A percentile compares a stretch with the other conserved stretches of the same genome.
Evolutionary conservation across 1,284 basidiomycete genomes (phyloP).

Genomic region (Tremellales sp.): DNA sequence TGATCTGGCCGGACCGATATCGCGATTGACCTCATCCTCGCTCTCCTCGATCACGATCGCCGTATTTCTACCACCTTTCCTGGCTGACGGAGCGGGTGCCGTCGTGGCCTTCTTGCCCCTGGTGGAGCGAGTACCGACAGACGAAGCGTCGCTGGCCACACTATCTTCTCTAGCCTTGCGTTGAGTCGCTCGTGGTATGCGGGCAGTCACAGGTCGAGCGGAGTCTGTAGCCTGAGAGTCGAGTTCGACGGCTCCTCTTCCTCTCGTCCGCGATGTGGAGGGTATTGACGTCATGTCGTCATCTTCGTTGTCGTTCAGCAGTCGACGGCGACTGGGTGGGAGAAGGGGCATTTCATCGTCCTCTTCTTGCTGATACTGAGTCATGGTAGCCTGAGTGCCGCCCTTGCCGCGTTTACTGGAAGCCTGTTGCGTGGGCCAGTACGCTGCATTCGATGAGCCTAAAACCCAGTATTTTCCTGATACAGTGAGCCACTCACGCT

Average conservation of each 20-base stretch:
- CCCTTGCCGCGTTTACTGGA: slow-evolving; percentile 9
- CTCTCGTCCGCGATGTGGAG: neutral
- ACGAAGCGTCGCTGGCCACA: slow-evolving; percentile 23
- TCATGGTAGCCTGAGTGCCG: slow-evolving; percentile 1
- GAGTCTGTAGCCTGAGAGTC: neutral
- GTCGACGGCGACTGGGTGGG: slow-evolving; percentile 15
- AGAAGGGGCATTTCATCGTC: slow-evolving; percentile 34
- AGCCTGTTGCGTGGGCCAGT: slow-evolving; percentile 30
- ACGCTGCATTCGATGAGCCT: slow-evolving; percentile 22
- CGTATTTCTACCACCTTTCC: neutral
- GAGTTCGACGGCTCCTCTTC: neutral
- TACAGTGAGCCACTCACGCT: slow-evolving; percentile 27
- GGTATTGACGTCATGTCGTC: slow-evolving; percentile 13
- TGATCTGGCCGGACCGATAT: neutral
- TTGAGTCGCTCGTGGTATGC: slow-evolving; percentile 3
- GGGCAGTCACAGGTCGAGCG: neutral
- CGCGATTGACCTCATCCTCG: neutral
- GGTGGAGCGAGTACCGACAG: neutral
- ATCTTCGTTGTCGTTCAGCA: slow-evolving; percentile 21
- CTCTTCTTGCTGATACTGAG: slow-evolving; percentile 10
- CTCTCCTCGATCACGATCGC: slow-evolving; percentile 5
- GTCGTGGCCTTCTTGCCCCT: neutral
- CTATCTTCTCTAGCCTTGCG: slow-evolving; percentile 27
- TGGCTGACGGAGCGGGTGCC: slow-evolving; percentile 1
- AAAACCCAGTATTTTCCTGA: too few species aligned